Conservation (phyloP, 345 rosid species). For the Eucalyptus tenuipes region DNA sequence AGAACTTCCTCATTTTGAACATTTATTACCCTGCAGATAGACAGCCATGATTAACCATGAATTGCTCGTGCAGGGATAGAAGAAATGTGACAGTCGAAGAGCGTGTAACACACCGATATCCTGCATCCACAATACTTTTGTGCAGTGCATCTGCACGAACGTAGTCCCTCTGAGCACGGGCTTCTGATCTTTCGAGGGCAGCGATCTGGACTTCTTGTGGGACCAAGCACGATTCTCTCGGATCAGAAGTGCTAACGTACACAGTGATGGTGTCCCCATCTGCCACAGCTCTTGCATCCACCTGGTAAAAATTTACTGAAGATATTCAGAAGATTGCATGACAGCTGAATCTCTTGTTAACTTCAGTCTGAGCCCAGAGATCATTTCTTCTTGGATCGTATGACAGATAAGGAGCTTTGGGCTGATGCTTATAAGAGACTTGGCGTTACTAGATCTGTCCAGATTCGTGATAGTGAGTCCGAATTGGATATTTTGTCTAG, state of each 20-base stretch:
- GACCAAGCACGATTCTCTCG: constrained; percentile 48
- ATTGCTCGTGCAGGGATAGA: background rate
- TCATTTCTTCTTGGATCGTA: background rate
- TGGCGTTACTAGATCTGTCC: background rate
- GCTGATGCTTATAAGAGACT: background rate
- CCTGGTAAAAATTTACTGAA: constrained; percentile 23
- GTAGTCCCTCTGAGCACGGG: constrained; percentile 47
- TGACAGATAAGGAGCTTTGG: background rate
- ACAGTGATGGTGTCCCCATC: constrained; percentile 83
- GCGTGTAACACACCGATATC: constrained; percentile 46
- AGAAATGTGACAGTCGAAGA: background rate
- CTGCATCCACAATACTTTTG: constrained; percentile 43
- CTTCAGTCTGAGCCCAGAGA: background rate
- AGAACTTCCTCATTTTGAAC: constrained; percentile 51
- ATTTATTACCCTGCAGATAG: constrained; percentile 19
- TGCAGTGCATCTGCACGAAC: constrained; percentile 50
- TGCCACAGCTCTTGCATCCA: constrained; percentile 56
- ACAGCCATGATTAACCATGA: background rate
- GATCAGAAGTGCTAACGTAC: constrained; percentile 46
- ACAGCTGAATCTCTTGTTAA: background rate
- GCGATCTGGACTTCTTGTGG: constrained; percentile 53
- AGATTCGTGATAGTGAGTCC: background rate
- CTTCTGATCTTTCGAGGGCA: constrained; percentile 43
- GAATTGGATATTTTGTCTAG: background rate
- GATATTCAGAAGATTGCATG: background rate